Conservation (phyloP, 768 basidiomycete genomes). For the Cystobasidiopsis lactophilus region DNA sequence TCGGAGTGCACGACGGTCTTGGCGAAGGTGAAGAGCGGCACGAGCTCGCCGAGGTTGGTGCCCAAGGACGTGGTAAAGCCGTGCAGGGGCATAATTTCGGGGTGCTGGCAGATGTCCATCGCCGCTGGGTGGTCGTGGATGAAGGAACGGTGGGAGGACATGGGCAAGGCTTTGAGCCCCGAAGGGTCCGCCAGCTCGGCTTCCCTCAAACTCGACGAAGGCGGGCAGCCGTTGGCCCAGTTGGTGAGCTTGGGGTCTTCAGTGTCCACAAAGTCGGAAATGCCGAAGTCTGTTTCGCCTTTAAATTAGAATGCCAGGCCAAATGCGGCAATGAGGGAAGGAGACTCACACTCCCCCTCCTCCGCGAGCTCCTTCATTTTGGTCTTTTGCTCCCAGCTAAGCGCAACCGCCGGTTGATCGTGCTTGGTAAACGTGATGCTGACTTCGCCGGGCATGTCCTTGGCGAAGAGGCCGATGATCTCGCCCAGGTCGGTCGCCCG, state of each 20-base stretch:
- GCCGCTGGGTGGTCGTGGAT: constrained; percentile 21
- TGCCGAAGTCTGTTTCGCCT: constrained; percentile 12
- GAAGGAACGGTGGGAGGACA: constrained; percentile 19
- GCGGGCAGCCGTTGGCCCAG: constrained; percentile 21
- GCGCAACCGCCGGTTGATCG: constrained; percentile 19
- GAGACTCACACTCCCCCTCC: constrained; percentile 18
- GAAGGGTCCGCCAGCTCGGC: constrained; percentile 6
- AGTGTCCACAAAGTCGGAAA: constrained; percentile 13
- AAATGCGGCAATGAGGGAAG: neutral
- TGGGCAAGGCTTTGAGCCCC: constrained; percentile 3
- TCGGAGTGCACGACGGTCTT: constrained; percentile 67
- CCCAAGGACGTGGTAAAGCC: constrained; percentile 22
- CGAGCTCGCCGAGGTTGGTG: constrained; percentile 16
- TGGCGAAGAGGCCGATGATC: constrained; percentile 13
- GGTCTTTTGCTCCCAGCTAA: constrained; percentile 17
- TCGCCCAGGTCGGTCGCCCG: constrained; percentile 19
- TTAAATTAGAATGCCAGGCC: neutral
- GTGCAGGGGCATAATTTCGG: constrained; percentile 24
- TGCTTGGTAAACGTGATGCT: constrained; percentile 20
- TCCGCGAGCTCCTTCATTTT: constrained; percentile 16
- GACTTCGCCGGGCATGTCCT: constrained; percentile 13
- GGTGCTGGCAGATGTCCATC: constrained; percentile 26
- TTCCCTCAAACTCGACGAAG: constrained; percentile 17
- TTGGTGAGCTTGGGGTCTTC: constrained; percentile 15
- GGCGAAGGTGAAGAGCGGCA: constrained; percentile 65